These are phyloP conservation scores for Lophiostoma macrostomum DNA, from an alignment of 495 filamentous ascomycete species.

Conservation along the genomic window DNA sequence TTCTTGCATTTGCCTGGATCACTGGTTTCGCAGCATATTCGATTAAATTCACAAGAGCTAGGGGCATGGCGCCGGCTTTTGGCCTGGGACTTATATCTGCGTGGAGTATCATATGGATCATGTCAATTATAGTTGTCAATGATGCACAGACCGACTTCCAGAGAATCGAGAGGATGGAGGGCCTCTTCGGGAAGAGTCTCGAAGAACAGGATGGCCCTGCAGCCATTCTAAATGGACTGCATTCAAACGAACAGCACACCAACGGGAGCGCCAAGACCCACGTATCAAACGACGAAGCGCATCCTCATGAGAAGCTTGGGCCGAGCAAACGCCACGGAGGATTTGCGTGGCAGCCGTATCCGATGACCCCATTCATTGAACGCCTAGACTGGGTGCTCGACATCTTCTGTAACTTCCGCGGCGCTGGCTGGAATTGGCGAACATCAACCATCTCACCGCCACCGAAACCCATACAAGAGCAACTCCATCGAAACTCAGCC, in stretches of 20 bases:
- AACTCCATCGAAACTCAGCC: slow-evolving; percentile 39
- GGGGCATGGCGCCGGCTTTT: slow-evolving; percentile 61
- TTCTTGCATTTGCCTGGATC: slow-evolving; percentile 51
- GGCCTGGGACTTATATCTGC: slow-evolving; percentile 61
- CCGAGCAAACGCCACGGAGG: slow-evolving; percentile 18
- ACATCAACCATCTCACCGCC: slow-evolving; percentile 58
- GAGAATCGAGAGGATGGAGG: slow-evolving; percentile 54
- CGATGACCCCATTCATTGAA: slow-evolving; percentile 51
- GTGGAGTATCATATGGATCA: slow-evolving; percentile 66
- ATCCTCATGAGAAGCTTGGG: slow-evolving; percentile 10
- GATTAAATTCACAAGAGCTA: slow-evolving; percentile 47
- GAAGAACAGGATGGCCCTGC: slow-evolving; percentile 40
- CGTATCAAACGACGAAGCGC: not conserved
- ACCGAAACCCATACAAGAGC: slow-evolving; percentile 48
- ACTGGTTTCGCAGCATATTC: slow-evolving; percentile 48
- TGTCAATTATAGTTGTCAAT: slow-evolving; percentile 60
- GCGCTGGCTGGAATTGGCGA: slow-evolving; percentile 76
- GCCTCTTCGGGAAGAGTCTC: slow-evolving; percentile 9
- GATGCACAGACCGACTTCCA: slow-evolving; percentile 64
- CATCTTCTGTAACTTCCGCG: slow-evolving; percentile 65
- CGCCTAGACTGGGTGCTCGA: slow-evolving; percentile 72
- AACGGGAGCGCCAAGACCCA: not conserved
- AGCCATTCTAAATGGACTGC: not conserved
- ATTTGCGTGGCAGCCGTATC: slow-evolving; percentile 70
- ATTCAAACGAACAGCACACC: not conserved